Base-by-base conservation (phyloP, 108 stramenopile genomes). In the Parmales sp. region DNA sequence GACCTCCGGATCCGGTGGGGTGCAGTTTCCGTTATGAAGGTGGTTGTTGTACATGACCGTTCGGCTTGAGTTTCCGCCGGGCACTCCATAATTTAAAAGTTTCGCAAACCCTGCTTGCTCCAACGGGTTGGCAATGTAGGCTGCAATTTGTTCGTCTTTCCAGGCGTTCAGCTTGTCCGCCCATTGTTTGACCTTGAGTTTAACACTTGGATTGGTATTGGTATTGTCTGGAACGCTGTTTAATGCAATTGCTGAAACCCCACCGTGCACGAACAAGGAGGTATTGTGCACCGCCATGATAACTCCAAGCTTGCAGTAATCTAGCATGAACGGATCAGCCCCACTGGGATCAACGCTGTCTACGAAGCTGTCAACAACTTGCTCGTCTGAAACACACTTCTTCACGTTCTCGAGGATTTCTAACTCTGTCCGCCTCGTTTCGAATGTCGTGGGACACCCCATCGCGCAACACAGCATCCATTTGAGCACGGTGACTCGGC, bases 261-360 rank as follows among this genome's bases (percentile, higher is more conserved):
- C 85, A 36, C 85, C 85, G 51, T 86, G 85, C 45, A 82, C 82
- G 75, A 86, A 86, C 8, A 86, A 70, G n/a, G 82, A 83, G 68
- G 81, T 81, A 1, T 82, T 80, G 39, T 83, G 41, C 63, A 79
- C 63, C 25, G 70, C 75, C 38, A 80, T 82, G 4, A 86, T 72
- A 20, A 70, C 43, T 63, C 80, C 76, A 45, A 65, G 64, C 50
- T 83, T 63, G 64, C 83, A 51, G 65, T 86, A 86, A 39, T 86
- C 75, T 1, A 69, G 72, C 13, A 86, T 60, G 31, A 28, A 60
- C 65, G 8, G 76, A 77, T 51, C 85, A 78, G 37, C 74, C 73
- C 0, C 36, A 34, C 63, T 72, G 2, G 54, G 45, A 26, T 76
- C 64, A 29, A 86, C 72, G 51, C 80, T 80, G 23, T 80, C 45